These are phyloP conservation scores for Zostera marina DNA, from an alignment of 116 monocot species.

Conservation along the genomic window DNA sequence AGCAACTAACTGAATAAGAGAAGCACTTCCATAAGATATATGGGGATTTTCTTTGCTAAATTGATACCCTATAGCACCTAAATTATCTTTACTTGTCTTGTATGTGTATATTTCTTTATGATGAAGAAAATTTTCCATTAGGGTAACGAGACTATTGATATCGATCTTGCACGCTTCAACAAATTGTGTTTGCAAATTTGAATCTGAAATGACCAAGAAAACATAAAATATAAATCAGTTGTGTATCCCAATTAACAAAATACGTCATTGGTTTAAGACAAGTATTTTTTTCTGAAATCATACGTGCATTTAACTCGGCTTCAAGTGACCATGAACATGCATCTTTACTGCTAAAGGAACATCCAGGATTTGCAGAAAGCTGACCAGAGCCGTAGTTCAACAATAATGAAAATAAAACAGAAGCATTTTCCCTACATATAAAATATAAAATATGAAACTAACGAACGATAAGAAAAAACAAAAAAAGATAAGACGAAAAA, in stretches of 20 bases:
- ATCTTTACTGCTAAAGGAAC: constrained; percentile 6
- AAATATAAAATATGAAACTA: not conserved
- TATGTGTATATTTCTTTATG: constrained; percentile 30
- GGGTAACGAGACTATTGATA: constrained; percentile 17
- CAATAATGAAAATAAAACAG: constrained; percentile 45
- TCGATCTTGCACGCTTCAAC: constrained; percentile 20
- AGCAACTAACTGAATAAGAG: constrained; percentile 33
- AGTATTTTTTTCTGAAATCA: not conserved
- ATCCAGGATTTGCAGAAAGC: constrained; percentile 11
- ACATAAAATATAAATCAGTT: not conserved
- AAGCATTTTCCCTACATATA: constrained; percentile 48
- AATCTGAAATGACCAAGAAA: constrained; percentile 29
- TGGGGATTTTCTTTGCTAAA: constrained; percentile 8
- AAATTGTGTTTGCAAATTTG: constrained; percentile 11
- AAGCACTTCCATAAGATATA: constrained; percentile 16
- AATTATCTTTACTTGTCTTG: not conserved
- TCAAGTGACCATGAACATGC: constrained; percentile 11
- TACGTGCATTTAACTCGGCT: constrained; percentile 32
- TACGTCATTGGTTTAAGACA: not conserved
- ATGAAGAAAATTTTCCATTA: constrained; percentile 55
- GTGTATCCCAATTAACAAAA: not conserved
- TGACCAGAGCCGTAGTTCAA: constrained; percentile 15
- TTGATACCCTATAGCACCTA: constrained; percentile 1
- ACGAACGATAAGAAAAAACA: not conserved
- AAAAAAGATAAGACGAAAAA: not conserved